Conservation (phyloP, 768 basidiomycete species). For the Boletus sensibilis region DNA sequence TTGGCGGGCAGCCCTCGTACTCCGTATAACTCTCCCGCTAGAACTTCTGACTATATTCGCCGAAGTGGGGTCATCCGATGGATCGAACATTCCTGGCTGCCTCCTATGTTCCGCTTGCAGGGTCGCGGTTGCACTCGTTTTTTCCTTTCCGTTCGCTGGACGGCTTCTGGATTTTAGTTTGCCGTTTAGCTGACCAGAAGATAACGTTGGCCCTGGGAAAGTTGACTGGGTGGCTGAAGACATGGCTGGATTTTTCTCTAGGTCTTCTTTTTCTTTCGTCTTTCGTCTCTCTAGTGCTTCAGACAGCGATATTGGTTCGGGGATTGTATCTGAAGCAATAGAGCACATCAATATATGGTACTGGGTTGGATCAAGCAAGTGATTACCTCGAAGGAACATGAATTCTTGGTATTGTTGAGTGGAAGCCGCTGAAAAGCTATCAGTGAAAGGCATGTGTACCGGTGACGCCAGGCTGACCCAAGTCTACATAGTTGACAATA, state of each 20-base stretch:
- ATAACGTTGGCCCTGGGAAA: conserved; percentile 24
- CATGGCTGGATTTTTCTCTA: conserved; percentile 60
- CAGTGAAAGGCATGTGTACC: not conserved
- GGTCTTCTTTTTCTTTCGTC: conserved; percentile 50
- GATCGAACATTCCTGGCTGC: conserved; percentile 19
- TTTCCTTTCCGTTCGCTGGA: conserved; percentile 36
- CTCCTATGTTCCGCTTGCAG: conserved; percentile 25
- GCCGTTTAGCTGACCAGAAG: conserved; percentile 24
- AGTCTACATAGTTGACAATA: conserved; percentile 65
- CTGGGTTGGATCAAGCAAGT: not conserved
- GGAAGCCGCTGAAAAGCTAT: conserved; percentile 47
- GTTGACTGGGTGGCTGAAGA: conserved; percentile 31
- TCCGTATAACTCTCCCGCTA: conserved; percentile 31
- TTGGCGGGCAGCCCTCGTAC: conserved; percentile 29
- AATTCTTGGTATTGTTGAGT: conserved; percentile 65
- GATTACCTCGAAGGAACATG: conserved; percentile 65
- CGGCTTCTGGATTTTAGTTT: conserved; percentile 42
- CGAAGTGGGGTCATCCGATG: conserved; percentile 19
- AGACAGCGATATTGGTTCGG: conserved; percentile 53
- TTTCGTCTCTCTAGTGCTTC: conserved; percentile 60
- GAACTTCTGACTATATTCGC: conserved; percentile 28
- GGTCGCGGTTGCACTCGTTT: conserved; percentile 30
- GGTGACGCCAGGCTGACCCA: conserved; percentile 51
- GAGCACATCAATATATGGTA: conserved; percentile 3
- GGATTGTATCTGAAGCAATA: conserved; percentile 57